These are phyloP conservation scores for Aspergillus ochraceoroseus DNA, from an alignment of 2,329 filamentous ascomycete genomes.

Conservation along the genomic window DNA sequence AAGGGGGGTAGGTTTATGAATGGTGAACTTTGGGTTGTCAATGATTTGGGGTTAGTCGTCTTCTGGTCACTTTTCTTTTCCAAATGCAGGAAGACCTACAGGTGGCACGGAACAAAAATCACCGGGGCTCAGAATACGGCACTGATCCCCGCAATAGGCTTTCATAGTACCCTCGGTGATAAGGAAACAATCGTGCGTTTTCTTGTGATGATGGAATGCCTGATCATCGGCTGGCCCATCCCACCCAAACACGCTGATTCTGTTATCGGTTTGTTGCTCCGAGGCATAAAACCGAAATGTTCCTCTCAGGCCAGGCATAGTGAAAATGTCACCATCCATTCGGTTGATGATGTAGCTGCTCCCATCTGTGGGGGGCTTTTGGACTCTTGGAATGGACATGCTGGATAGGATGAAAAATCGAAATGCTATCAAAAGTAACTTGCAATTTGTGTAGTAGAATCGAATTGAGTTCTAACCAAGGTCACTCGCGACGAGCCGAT, in stretches of 20 bases:
- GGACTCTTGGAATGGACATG: no score
- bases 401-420: no score
- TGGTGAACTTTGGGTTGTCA: conserved; percentile 36
- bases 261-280: conserved; percentile 49
- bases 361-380: conserved; percentile 40
- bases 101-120: conserved; percentile 58
- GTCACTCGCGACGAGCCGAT: no score
- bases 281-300: conserved; percentile 51
- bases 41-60: no score
- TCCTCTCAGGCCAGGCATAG: conserved; percentile 51
- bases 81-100: conserved; percentile 34
- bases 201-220: conserved; percentile 55
- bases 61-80: no score
- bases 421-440: no score
- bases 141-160: conserved; percentile 56
- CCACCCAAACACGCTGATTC: conserved; percentile 51
- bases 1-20: conserved; percentile 54
- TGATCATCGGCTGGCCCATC: conserved; percentile 39
- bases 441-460: no score
- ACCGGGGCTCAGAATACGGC: conserved; percentile 50
- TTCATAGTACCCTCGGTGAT: conserved; percentile 54
- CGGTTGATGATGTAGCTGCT: conserved; percentile 47
- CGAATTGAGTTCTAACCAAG: no score
- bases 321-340: conserved; percentile 50
- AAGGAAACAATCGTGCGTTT: conserved; percentile 56